Evolutionary conservation across 257 asterid genomes (phyloP), one percentile per base, ranked within the genome.

Genomic region (Lithospermum erythrorhizon): DNA sequence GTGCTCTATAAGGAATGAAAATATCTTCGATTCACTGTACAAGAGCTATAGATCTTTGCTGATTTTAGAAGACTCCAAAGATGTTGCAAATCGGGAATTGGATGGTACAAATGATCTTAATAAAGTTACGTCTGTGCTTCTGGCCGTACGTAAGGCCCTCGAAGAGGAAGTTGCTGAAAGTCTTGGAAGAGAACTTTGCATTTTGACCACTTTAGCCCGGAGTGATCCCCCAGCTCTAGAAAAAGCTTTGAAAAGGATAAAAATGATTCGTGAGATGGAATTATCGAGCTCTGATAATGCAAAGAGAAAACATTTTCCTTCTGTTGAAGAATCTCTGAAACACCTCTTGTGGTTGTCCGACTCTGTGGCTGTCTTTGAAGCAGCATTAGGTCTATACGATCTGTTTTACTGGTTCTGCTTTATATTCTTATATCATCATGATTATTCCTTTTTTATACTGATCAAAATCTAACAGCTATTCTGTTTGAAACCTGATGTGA

Each of bases 311-410:
- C 66, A 66, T 29, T 83, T 73, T 59, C 97, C 97, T 63, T 86
- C 97, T 61, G 87, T 96, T 0, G 98, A 93, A 83, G 98, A 93
- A 75, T 81, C 97, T 52, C 67, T 86, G 81, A 89, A 86, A 85
- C 97, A 93, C 81, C 83, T 93, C 57, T 64, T 93, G 66, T 89
- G 97, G 98, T 78, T 89, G 41, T 84, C 94, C 23, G 97, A 86
- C 51, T 59, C 95, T 6, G 97, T 82, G 71, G 87, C 94, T 65
- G 83, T 89, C 59, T 93, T 81, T 69, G 95, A 93, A 71, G 87
- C 97, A 70, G 95, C 97, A 55, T 75, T 93, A 73, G 96, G 98
- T 54, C 94, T 93, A 70, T 93, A 93, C 75, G 97, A 93, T 76
- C 73, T 93, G n/a, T n/a, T 9, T 32, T 9, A 32, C 45, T 32